Percentiles rank a stretch among this genome's conserved stretches.
Conservation (phyloP, 1,284 basidiomycete genomes). For the Austropuccinia psidii region DNA sequence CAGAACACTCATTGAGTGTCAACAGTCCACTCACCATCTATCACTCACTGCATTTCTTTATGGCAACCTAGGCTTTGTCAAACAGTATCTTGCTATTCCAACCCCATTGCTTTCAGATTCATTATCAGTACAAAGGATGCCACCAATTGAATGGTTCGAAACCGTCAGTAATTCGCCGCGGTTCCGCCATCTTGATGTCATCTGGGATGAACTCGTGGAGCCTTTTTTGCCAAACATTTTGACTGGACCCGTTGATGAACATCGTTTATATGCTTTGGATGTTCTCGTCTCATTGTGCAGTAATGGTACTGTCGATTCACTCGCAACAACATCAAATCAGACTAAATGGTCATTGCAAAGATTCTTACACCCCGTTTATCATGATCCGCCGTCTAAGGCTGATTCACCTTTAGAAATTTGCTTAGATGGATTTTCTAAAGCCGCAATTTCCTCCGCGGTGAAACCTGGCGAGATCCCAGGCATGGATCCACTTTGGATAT, state of each 20-base stretch:
- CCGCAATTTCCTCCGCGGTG: background rate
- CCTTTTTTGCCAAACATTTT: constrained; percentile 14
- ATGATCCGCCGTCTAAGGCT: constrained; percentile 10
- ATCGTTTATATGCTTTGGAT: constrained; percentile 6
- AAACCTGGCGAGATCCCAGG: constrained; percentile 15
- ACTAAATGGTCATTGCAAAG: constrained; percentile 6
- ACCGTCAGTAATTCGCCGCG: background rate
- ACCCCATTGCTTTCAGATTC: background rate
- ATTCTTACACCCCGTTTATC: constrained; percentile 23
- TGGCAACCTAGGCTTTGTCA: constrained; percentile 7
- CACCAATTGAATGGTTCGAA: background rate
- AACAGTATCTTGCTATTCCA: background rate
- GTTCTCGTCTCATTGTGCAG: constrained; percentile 10
- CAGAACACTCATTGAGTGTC: background rate
- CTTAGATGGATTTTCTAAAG: background rate
- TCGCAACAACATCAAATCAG: background rate
- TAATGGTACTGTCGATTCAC: background rate
- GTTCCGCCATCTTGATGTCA: constrained; percentile 17
- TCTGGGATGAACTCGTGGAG: constrained; percentile 26
- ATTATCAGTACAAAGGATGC: background rate
- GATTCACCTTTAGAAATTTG: background rate
- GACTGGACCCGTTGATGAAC: constrained; percentile 12
- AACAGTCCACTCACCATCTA: constrained; percentile 1
- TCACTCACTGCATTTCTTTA: constrained; percentile 19
- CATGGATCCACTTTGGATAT: constrained; percentile 27